Evolutionary conservation across 2,329 filamentous ascomycete species (phyloP).

Genomic region (Lecanicillium sp.): DNA sequence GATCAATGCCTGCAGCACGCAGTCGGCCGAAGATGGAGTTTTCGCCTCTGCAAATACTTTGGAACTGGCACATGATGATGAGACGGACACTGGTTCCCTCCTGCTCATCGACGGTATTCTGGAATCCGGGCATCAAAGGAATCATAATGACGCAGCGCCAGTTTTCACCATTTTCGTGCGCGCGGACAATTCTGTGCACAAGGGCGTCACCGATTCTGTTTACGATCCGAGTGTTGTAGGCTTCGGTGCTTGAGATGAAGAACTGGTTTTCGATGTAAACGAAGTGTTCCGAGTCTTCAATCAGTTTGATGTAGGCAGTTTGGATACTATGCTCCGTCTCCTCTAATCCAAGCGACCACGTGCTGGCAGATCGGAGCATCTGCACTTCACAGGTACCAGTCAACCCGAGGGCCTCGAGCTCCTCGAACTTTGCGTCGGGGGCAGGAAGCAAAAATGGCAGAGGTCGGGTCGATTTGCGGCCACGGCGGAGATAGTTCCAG

Average conservation of each 20-base stretch:
- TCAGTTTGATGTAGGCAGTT: constrained; percentile 90
- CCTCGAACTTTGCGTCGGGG: constrained; percentile 80
- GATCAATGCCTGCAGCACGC: constrained; percentile 73
- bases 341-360: constrained; percentile 88
- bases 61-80: constrained; percentile 96
- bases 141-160: constrained; percentile 91
- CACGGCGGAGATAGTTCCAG: constrained; percentile 94
- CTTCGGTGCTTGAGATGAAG: constrained; percentile 89
- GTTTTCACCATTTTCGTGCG: constrained; percentile 74
- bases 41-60: constrained; percentile 90
- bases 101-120: constrained; percentile 90
- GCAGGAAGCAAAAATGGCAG: constrained; percentile 90
- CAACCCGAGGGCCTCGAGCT: constrained; percentile 80
- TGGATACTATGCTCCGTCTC: constrained; percentile 91
- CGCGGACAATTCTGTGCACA: constrained; percentile 83
- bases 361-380: constrained; percentile 81
- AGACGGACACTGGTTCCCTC: constrained; percentile 91
- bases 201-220: constrained; percentile 94
- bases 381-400: constrained; percentile 95
- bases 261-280: constrained; percentile 99
- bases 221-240: constrained; percentile 78
- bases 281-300: constrained; percentile 91
- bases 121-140: constrained; percentile 95
- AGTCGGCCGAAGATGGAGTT: constrained; percentile 87
- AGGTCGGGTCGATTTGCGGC: constrained; percentile 86